phyloP scores from a whole-genome alignment of 2,329 filamentous ascomycete species.

The Fusarium setosum region DNA sequence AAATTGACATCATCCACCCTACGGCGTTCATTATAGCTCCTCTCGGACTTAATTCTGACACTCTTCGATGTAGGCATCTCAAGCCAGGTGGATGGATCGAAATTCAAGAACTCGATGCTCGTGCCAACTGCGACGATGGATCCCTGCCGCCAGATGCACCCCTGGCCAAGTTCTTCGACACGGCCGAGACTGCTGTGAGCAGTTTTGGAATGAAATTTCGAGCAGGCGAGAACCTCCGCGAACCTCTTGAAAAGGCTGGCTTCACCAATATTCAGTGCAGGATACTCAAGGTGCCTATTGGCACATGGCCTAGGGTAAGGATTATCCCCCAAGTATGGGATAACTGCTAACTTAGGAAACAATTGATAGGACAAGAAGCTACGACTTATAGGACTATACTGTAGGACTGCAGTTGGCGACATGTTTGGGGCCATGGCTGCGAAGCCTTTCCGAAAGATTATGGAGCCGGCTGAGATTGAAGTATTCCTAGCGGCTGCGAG shows the following conservation, averaged over 20 bases:
- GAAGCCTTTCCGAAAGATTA: slow-evolving; percentile 30
- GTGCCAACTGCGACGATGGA: slow-evolving; percentile 52
- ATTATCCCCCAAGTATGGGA: accelerated
- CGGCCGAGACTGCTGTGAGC: slow-evolving; percentile 27
- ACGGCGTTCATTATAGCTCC: too few relatives aligned
- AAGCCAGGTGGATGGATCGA: slow-evolving; percentile 38
- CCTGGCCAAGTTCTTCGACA: slow-evolving; percentile 42
- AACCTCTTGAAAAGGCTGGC: slow-evolving; percentile 23
- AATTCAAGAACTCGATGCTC: slow-evolving; percentile 51
- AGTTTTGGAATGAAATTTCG: slow-evolving; percentile 50
- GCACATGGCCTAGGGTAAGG: slow-evolving; percentile 34
- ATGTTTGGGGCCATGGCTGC: slow-evolving; percentile 42
- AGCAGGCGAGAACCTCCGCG: slow-evolving; percentile 24
- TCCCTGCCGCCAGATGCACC: slow-evolving; percentile 49
- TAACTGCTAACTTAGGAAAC: background rate
- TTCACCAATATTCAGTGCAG: slow-evolving; percentile 35
- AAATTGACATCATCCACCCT: background rate
- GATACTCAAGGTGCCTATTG: slow-evolving; percentile 35
- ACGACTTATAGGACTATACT: slow-evolving; percentile 30
- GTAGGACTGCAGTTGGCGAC: slow-evolving; percentile 29
- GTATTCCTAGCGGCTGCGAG: slow-evolving; percentile 25
- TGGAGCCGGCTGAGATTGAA: slow-evolving; percentile 31
- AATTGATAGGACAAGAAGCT: slow-evolving; percentile 32
- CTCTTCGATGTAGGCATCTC: slow-evolving; percentile 13
- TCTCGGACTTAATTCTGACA: background rate